Evolutionary conservation across 768 basidiomycete genomes (phyloP), one percentile per base, ranked within the genome.

Genomic region (Lactarius hengduanensis): DNA sequence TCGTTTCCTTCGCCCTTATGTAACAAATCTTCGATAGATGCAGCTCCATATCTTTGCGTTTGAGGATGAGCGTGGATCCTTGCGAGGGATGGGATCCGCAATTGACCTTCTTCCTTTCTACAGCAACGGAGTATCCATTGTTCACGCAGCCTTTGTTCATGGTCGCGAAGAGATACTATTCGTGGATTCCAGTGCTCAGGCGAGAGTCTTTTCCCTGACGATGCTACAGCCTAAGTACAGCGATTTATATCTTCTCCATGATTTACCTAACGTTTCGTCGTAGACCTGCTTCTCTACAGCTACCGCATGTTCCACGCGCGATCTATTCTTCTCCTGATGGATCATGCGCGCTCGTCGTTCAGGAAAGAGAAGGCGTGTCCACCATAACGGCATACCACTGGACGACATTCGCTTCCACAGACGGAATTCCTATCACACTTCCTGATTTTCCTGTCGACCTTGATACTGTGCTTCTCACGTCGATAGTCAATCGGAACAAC

Each of bases 91-190:
- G 60, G 84, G 83, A 1, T 78, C 73, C 8, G 60, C 79, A 0
- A 74, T 83, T 6, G 76, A 81, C 36, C 76, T 87, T 5, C 69
- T 61, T 9, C 61, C 68, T 0, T 87, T 84, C 82, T 85, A 84
- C 67, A 58, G 70, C 15, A 2, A 70, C 0, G 71, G 68, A 3
- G 30, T 68, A 0, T 58, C 59, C 5, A 77, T 86, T 28, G 63
- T 59, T 1, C 76, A 76, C 16, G 76, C 80, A 1, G 77, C 79
- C 38, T 85, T 87, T 66, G 76, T 85, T 2, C 74, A 74, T 56
- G 83, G 84, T 4, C 79, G 72, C 34, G 86, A 87, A 68, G 86
- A 88, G 57, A 62, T 88, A 4, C 66, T 84, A 0, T 71, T 87
- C 0, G 74, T 86, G 1, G 86, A 87, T 64, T 77, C 78, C 1